phyloP scores from a whole-genome alignment of 768 basidiomycete genomes.

The Leucocoprinus leucothites region DNA sequence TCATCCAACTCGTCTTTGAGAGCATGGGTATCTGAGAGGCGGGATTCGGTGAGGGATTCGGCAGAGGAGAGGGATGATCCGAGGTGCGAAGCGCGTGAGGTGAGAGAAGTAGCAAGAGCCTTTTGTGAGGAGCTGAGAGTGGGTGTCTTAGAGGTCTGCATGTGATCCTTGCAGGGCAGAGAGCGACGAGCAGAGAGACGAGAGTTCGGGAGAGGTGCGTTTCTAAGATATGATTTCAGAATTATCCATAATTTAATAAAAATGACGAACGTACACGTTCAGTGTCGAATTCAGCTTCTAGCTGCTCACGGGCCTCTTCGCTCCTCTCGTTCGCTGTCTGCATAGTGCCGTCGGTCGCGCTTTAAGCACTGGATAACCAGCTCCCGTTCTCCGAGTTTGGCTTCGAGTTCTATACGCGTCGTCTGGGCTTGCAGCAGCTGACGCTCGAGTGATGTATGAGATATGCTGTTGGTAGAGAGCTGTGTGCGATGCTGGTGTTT shows the following conservation, averaged over 20 bases:
- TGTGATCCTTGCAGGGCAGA: constrained; percentile 52
- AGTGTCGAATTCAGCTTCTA: too few species aligned
- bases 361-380: constrained; percentile 61
- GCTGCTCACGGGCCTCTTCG: constrained; percentile 65
- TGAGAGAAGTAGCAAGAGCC: constrained; percentile 46
- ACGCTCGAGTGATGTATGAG: too few species aligned
- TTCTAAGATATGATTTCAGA: too few species aligned
- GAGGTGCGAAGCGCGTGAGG: constrained; percentile 42
- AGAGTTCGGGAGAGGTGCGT: constrained; percentile 48
- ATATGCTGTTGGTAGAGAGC: constrained; percentile 57
- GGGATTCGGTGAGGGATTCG: constrained; percentile 39
- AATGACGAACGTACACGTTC: too few species aligned
- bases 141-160: constrained; percentile 58
- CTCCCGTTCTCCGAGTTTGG: constrained; percentile 65
- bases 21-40: constrained; percentile 33
- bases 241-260: too few species aligned
- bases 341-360: constrained; percentile 63
- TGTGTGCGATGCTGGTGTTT: constrained; percentile 68
- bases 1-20: constrained; percentile 51
- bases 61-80: constrained; percentile 38
- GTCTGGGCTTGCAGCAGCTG: constrained; percentile 62
- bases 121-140: constrained; percentile 46
- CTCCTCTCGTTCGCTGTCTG: constrained; percentile 67
- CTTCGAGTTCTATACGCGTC: constrained; percentile 61
- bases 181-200: constrained; percentile 46